Evolutionary conservation across 2,329 filamentous ascomycete genomes (phyloP), one percentile per base, ranked within the genome.

Genomic region (Cytospora chrysosperma): DNA sequence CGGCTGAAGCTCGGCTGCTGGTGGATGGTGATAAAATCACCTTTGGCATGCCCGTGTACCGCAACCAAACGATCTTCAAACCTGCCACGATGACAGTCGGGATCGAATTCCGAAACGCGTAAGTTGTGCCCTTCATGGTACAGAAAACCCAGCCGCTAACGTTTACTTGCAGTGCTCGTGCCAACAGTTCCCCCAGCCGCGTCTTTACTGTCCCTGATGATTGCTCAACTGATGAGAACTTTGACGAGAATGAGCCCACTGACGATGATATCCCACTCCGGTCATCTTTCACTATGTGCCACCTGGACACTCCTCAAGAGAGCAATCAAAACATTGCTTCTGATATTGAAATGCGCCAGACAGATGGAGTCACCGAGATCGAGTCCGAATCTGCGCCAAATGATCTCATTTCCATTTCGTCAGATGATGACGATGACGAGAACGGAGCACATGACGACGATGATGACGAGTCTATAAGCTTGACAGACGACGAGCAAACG

Each of bases 41-140:
- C 10, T 79, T 81, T 40, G 79, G 79, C 2, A 71, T 75, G 17
- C 69, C 77, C n/a, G 75, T 81, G 5, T 73, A 72, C 37, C 74
- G 78, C 26, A 68, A 72, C 13, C 68, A 68, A 2, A 70, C 74
- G 40, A 70, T 72, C 2, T 76, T 73, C 40, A 28, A 65, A 3
- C 74, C 75, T 8, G 68, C 70, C 4, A 64, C 58, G 0, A 66
- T 75, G 21, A 68, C 62, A 26, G 68, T 76, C 9, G 68, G 66
- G 6, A 43, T 73, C 28, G 40, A 61, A 1, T 71, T 68, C 52
- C 32, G 27, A 12, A 26, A 66, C 3, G 28, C 52, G 71, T 72
- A 65, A 66, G 71, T 63, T 8, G 8, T 24, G 30, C 50, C 21
- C 59, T 17, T 21, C 9, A 34, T 27, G 3, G 17, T n/a, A 49